Evolutionary conservation across 2,329 filamentous ascomycete genomes (phyloP), one percentile per base, ranked within the genome.

Genomic region (Parastagonospora avenae): DNA sequence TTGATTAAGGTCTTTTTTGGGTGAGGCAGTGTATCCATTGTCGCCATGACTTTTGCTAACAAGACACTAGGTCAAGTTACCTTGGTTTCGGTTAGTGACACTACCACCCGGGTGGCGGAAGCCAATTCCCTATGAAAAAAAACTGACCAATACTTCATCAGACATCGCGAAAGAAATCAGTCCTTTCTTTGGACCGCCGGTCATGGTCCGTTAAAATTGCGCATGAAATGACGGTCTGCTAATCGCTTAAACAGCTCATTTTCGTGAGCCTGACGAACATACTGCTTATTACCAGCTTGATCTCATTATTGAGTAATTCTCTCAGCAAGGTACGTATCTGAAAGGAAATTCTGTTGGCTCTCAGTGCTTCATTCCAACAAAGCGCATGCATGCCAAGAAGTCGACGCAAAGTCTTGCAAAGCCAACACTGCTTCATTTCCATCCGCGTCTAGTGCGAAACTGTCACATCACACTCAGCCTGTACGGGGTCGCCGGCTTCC

Each of bases 1-100:
- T 74, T 92, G 48, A 87, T 89, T 55, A 90, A 90, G 71, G 90
- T 92, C 45, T 92, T 92, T 70, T 92, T 91, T 66, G 90, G 89
- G 74, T 76, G 51, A 61, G 70, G 8, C n/a, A n/a, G 19, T 27
- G 6, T 15, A 3, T n/a, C 27, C 36, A 10, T 35, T 39, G 38
- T 38, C 39, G 28, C 36, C 3, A 8, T 31, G 19, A 14, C 27
- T 11, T 27, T 44, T 55, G 44, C 55, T 41, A 12, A 30, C 29
- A 15, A 24, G 4, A 31, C 49, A 31, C 29, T 24, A 76, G 74
- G 9, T 88, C 86, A 14, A 88, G 83, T 68, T 89, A 85, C 64
- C 80, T 91, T 42, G 90, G 90, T 38, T 92, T 93, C 66, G 63
- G 82, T 85, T 66, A 75, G 82, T 81, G 9, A 35, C 41, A 28